phyloP scores from a whole-genome alignment of 192 early-diverging fungal species.

The Tieghemiomyces parasiticus region DNA sequence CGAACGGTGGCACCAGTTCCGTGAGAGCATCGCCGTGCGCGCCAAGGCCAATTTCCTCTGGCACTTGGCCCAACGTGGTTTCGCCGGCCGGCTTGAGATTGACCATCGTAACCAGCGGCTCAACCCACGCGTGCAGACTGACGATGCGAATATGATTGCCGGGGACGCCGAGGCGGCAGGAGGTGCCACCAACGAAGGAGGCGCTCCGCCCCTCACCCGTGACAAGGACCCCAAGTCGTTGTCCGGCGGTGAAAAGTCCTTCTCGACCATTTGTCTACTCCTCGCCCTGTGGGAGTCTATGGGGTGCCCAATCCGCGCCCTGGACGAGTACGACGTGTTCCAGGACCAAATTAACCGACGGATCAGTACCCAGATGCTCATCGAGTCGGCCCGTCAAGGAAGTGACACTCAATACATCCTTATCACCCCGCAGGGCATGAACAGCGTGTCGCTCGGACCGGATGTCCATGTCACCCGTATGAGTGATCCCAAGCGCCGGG shows the following conservation, averaged over 20 bases:
- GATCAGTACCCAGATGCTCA: constrained; percentile 78
- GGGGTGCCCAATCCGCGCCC: constrained; percentile 74
- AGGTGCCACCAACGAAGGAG: not conserved
- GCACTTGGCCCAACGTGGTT: constrained; percentile 66
- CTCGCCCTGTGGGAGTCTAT: constrained; percentile 89
- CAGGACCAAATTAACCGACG: constrained; percentile 96
- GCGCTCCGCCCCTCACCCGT: constrained; percentile 12
- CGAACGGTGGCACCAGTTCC: constrained; percentile 49
- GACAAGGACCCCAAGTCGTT: constrained; percentile 82
- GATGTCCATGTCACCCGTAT: constrained; percentile 41
- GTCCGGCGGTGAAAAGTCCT: constrained; percentile 97
- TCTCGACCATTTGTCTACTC: constrained; percentile 84
- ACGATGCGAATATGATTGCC: constrained; percentile 14
- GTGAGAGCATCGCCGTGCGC: constrained; percentile 52
- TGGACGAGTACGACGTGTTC: constrained; percentile 99
- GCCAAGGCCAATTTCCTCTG: constrained; percentile 58
- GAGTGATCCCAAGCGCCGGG: too few species aligned
- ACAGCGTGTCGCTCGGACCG: constrained; percentile 36
- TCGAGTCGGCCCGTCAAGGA: constrained; percentile 57
- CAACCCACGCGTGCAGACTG: constrained; percentile 39
- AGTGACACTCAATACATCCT: constrained; percentile 80
- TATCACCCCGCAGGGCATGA: constrained; percentile 90
- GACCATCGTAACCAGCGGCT: constrained; percentile 50
- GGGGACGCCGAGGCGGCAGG: constrained; percentile 12
- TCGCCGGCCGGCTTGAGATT: constrained; percentile 61